A percentile compares a stretch with the other conserved stretches of the same genome.
Evolutionary conservation across 140 eudicot species (phyloP).

Genomic region (Flaveria floridana): DNA sequence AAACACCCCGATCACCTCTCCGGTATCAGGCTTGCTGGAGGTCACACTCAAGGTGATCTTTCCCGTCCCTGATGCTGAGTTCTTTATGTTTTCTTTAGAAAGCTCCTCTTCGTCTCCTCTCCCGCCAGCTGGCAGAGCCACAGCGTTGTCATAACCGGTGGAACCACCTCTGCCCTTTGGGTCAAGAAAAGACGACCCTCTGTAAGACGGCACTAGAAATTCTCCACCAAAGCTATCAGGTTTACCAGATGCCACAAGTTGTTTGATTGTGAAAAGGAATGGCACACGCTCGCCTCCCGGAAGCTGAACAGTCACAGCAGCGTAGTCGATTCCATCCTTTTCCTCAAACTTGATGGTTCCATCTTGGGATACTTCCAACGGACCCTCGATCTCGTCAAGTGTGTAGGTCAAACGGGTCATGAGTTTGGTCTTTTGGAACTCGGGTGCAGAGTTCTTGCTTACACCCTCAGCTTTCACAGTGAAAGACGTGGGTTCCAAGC

Average conservation of each 20-base stretch:
- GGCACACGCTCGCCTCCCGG: slow-evolving; percentile 99
- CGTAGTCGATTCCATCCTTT: slow-evolving; percentile 94
- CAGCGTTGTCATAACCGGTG: slow-evolving; percentile 95
- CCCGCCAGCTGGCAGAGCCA: slow-evolving; percentile 99
- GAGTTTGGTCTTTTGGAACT: slow-evolving; percentile 90
- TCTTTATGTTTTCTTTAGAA: slow-evolving; percentile 74
- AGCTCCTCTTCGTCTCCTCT: slow-evolving; percentile 98
- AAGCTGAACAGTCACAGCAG: slow-evolving; percentile 95
- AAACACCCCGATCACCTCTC: slow-evolving; percentile 91
- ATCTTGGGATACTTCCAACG: slow-evolving; percentile 69
- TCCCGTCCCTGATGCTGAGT: slow-evolving; percentile 59
- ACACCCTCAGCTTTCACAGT: slow-evolving; percentile 89
- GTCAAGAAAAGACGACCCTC: slow-evolving; percentile 95
- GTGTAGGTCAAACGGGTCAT: slow-evolving; percentile 97
- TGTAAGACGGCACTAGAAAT: slow-evolving; percentile 84
- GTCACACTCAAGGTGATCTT: slow-evolving; percentile 78
- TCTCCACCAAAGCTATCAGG: slow-evolving; percentile 79
- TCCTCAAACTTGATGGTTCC: slow-evolving; percentile 88
- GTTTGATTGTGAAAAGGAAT: slow-evolving; percentile 76
- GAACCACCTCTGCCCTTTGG: slow-evolving; percentile 99
- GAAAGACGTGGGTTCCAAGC: slow-evolving; percentile 95
- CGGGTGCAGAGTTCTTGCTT: slow-evolving; percentile 78
- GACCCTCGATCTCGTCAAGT: slow-evolving; percentile 93
- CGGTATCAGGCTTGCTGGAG: slow-evolving; percentile 80
- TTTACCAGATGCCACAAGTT: slow-evolving; percentile 82